These are phyloP conservation scores for Abelmoschus esculentus DNA, from an alignment of 345 rosid species.

Conservation along the genomic window DNA sequence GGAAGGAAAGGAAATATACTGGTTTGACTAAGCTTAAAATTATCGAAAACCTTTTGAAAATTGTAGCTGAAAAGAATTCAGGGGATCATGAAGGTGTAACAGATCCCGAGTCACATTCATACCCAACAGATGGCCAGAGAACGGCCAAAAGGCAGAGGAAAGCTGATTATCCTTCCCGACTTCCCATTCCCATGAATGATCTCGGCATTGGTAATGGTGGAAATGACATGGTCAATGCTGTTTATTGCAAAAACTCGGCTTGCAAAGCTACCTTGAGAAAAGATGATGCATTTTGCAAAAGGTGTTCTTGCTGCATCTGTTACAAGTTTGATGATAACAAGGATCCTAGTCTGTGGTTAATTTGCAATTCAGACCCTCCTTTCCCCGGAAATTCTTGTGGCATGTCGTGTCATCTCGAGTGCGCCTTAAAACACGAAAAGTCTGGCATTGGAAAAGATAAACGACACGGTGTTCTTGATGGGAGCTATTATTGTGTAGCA, in stretches of 20 bases:
- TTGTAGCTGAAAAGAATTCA: conserved; percentile 58
- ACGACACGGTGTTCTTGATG: conserved; percentile 43
- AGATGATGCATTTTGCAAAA: conserved; percentile 62
- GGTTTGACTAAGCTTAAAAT: conserved; percentile 86
- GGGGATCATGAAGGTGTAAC: conserved; percentile 19
- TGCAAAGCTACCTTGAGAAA: conserved; percentile 64
- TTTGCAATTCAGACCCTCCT: conserved; percentile 66
- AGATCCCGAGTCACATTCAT: conserved; percentile 31
- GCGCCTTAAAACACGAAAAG: conserved; percentile 60
- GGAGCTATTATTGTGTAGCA: conserved; percentile 59
- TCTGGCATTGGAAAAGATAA: conserved; percentile 57
- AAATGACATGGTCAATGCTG: conserved; percentile 24
- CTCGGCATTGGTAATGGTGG: conserved; percentile 13
- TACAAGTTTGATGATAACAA: conserved; percentile 76
- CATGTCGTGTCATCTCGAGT: conserved; percentile 82
- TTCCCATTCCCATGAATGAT: conserved; percentile 33
- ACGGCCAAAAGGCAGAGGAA: conserved; percentile 59
- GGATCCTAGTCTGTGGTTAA: conserved; percentile 91
- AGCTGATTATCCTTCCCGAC: conserved; percentile 48
- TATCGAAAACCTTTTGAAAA: conserved; percentile 73
- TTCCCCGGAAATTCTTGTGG: conserved; percentile 64
- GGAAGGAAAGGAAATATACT: conserved; percentile 91
- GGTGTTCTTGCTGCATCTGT: conserved; percentile 93
- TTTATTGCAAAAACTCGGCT: conserved; percentile 77
- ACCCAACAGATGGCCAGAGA: conserved; percentile 28